A percentile compares a stretch with the other conserved stretches of the same genome.
These are phyloP conservation scores for Sarocladium oryzae DNA, from an alignment of 2,329 filamentous ascomycete genomes.

Conservation along the genomic window DNA sequence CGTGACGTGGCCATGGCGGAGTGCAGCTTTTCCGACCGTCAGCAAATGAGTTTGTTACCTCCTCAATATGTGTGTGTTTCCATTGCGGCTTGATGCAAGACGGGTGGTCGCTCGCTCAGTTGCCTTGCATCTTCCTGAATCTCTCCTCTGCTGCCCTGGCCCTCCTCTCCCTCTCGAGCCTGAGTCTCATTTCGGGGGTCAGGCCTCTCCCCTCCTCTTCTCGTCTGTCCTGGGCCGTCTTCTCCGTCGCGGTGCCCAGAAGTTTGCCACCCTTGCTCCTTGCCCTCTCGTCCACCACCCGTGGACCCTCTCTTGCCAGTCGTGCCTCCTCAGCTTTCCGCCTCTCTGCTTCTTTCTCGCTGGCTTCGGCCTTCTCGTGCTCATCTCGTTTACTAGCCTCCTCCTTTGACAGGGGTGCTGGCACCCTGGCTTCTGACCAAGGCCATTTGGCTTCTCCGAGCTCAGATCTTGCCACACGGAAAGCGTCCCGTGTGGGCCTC, in stretches of 20 bases:
- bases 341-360: conserved; percentile 62
- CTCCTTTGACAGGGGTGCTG: conserved; percentile 59
- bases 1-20: no score
- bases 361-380: conserved; percentile 62
- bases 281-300: conserved; percentile 40
- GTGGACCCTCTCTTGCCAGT: conserved; percentile 59
- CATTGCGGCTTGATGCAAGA: not conserved
- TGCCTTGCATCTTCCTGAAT: conserved; percentile 52
- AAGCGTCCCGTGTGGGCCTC: conserved; percentile 78
- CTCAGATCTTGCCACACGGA: conserved; percentile 78
- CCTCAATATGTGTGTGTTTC: not conserved
- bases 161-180: conserved; percentile 79
- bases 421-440: conserved; percentile 73
- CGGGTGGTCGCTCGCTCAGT: no score
- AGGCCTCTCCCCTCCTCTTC: conserved; percentile 80
- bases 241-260: conserved; percentile 48
- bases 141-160: conserved; percentile 89
- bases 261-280: conserved; percentile 38
- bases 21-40: not conserved
- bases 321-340: conserved; percentile 69
- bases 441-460: conserved; percentile 71
- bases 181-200: conserved; percentile 79
- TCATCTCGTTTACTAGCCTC: conserved; percentile 66
- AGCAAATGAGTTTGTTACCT: not conserved
- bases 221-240: conserved; percentile 72